phyloP scores from a whole-genome alignment of 1,284 basidiomycete species.

The Cerrena zonata region DNA sequence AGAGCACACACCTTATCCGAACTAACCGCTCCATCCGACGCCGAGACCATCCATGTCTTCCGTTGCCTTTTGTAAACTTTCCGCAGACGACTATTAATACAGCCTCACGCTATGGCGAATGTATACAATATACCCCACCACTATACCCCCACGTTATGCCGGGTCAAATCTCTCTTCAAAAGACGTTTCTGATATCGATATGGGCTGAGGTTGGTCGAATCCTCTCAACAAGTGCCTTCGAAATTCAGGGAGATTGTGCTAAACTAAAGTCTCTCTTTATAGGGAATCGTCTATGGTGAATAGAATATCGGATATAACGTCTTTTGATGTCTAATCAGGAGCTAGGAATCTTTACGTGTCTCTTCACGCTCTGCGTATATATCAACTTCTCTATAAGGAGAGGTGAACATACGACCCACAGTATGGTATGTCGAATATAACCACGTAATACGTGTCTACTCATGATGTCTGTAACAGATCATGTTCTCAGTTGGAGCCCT shows the following conservation, averaged over 20 bases:
- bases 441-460: background rate
- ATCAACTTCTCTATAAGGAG: background rate
- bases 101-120: no score
- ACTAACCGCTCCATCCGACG: no score
- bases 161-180: slow-evolving; percentile 2
- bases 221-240: no score
- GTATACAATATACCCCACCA: no score
- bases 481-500: slow-evolving; percentile 3
- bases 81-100: no score
- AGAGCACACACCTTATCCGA: no score
- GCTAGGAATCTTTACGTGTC: slow-evolving; percentile 5
- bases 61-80: no score
- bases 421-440: background rate
- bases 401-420: background rate
- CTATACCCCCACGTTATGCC: no score
- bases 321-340: background rate
- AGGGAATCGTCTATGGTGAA: slow-evolving; percentile 4
- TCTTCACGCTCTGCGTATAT: slow-evolving; percentile 1
- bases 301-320: background rate
- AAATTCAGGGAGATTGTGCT: background rate
- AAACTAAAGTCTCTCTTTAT: background rate
- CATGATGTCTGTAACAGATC: background rate
- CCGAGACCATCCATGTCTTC: no score
- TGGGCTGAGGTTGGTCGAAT: slow-evolving; percentile 2
- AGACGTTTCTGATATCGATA: slow-evolving; percentile 2